Base-by-base conservation (phyloP, 2,329 filamentous ascomycete species). In the Colletotrichum zoysiae region DNA sequence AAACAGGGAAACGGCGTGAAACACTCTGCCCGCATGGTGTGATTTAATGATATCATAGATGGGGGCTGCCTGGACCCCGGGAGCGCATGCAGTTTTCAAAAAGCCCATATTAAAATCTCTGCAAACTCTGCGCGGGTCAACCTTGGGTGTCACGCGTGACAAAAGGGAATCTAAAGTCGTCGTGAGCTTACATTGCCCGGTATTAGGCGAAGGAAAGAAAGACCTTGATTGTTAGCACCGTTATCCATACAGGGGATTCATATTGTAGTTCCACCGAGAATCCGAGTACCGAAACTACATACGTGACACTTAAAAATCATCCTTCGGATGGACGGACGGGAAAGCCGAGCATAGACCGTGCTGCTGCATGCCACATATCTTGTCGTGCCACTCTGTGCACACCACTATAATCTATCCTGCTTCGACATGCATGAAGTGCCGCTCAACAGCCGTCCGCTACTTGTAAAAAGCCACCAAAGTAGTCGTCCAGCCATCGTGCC, bases 391-490 rank as follows among this genome's bases (percentile, higher is more conserved):
- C 50, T 20, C 42, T 51, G 56, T 46, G 53, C 44, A 50, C 56
- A 50, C 26, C 42, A 44, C 51, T 11, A 23, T 33, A n/a, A n/a
- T n/a, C n/a, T n/a, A 18, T 33, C 2, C 16, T 20, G 2, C 11
- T n/a, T 35, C 33, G 61, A 12, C 33, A 38, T 26, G 61, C 50
- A 35, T n/a, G 5, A 56, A 56, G 61, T 38, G 61, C 50, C 16
- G 56, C 40, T 56, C 38, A 68, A 40, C 44, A 59, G n/a, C 7
- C 23, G 48, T 44, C 16, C 6, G 46, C 23, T n/a, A n/a, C 26
- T n/a, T 71, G 70, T 50, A 73, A 63, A n/a, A 70, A 70, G 42
- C 67, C 61, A 42, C 50, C 67, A 35, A 62, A 73, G 33, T 70
- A 73, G 23, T 40, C 35, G 40, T 66, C 70, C 44, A 71, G 50